Base-by-base conservation (phyloP, 257 asterid genomes). In the Pogostemon cablin region DNA sequence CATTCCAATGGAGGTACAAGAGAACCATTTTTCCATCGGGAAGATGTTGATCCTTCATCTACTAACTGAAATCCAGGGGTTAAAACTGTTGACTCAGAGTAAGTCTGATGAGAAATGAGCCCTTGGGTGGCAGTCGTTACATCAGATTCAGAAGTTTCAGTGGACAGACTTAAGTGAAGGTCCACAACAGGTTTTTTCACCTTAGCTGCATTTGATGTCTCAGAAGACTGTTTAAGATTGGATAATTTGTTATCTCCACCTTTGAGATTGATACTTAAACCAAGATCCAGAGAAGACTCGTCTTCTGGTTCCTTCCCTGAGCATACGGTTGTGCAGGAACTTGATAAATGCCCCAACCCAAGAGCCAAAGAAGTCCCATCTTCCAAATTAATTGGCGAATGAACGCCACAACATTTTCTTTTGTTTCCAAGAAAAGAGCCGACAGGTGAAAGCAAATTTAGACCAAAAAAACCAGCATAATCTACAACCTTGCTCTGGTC, bases 11-110 rank as follows among this genome's bases (percentile, higher is more conserved):
- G 83, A 67, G 80, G 78, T 71, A 84, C 62, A 59, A 76, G 85
- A 62, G 86, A 69, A 9, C 85, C 85, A 10, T 43, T 34, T 78
- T 76, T 86, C 88, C 87, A 80, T 46, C 83, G 87, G 62, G 89
- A 80, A 4, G 93, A 86, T 78, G 86, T 82, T 71, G 92, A 85
- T 38, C 90, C 96, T 72, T 86, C 87, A 69, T 88, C 95, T 63
- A 71, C 84, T 67, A 72, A 64, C 58, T 77, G 86, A 64, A 39
- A 15, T 12, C 67, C 43, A 11, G 77, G 42, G 40, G 71, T 46
- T 8, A 72, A 73, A 42, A 57, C 72, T 20, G 79, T 79, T 39
- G 75, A 44, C 53, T 76, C 80, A 0, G 76, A 40, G 41, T 47
- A 78, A 49, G 60, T 75, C 67, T 43, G 65, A 73, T 52, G 60